Conservation (phyloP, 116 monocot species). For the Dioscorea cayenensis region DNA sequence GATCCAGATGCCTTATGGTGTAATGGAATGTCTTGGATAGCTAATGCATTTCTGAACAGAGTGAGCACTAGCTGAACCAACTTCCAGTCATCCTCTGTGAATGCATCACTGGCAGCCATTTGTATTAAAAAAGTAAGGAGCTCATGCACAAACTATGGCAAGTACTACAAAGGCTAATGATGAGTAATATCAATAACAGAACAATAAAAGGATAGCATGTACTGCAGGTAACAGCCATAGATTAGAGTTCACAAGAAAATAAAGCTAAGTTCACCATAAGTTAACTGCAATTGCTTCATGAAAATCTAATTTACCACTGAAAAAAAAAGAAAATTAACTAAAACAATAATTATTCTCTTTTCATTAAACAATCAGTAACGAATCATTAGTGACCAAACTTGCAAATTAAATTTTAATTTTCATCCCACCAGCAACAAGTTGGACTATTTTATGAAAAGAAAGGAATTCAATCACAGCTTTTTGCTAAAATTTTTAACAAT, state of each 20-base stretch:
- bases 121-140: background rate
- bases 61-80: slow-evolving; percentile 90
- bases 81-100: slow-evolving; percentile 98
- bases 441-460: no score
- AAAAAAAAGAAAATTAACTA: no score
- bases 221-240: no score
- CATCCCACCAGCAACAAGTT: no score
- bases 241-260: no score
- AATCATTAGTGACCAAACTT: no score
- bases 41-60: slow-evolving; percentile 78
- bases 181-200: background rate
- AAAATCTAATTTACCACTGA: no score
- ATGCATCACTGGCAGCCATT: slow-evolving; percentile 38
- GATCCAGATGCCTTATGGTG: slow-evolving; percentile 80
- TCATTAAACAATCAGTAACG: no score
- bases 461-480: background rate
- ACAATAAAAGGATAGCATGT: background rate
- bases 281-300: no score
- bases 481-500: background rate
- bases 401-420: no score
- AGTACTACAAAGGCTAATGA: background rate
- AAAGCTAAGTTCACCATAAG: no score
- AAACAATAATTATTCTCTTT: no score
- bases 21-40: slow-evolving; percentile 66
- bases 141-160: background rate